These are phyloP conservation scores for Phytophthora kernoviae DNA, from an alignment of 352 stramenopile species.

Conservation along the genomic window DNA sequence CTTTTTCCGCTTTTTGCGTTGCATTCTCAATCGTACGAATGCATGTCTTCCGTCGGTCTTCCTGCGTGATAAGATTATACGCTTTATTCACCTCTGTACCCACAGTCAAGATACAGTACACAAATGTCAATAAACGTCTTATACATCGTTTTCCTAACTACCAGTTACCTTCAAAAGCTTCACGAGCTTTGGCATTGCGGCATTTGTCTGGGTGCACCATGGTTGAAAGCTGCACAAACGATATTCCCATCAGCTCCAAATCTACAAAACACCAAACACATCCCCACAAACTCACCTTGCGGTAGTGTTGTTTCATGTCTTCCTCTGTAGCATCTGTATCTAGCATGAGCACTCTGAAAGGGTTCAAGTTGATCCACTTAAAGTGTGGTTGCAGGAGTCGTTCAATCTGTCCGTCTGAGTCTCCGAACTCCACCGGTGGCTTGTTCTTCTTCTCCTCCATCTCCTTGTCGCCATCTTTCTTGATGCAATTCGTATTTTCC, in stretches of 20 bases:
- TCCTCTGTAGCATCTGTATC: constrained; percentile 85
- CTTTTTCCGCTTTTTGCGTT: constrained; percentile 69
- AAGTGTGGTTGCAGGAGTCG: constrained; percentile 75
- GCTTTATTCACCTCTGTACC: constrained; percentile 83
- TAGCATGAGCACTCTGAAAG: constrained; percentile 88
- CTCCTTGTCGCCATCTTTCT: constrained; percentile 53
- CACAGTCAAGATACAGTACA: constrained; percentile 9
- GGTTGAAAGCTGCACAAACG: constrained; percentile 64
- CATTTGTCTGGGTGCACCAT: constrained; percentile 91
- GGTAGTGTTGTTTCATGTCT: constrained; percentile 92
- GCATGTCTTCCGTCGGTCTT: constrained; percentile 83
- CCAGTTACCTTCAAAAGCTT: constrained; percentile 84
- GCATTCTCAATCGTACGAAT: constrained; percentile 83
- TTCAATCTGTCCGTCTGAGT: constrained; percentile 62
- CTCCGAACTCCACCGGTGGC: constrained; percentile 70
- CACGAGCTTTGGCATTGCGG: constrained; percentile 66
- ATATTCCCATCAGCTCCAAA: background rate
- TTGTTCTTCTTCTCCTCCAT: constrained; percentile 46
- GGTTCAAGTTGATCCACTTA: constrained; percentile 91
- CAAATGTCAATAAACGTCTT: background rate
- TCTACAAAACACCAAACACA: constrained; percentile 4
- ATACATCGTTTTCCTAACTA: background rate
- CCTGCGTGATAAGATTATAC: constrained; percentile 84
- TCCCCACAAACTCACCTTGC: constrained; percentile 52
- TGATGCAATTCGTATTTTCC: constrained; percentile 74